A percentile compares a stretch with the other conserved stretches of the same genome.
Evolutionary conservation across 331 rosid species (phyloP).

Genomic region (Ulmus americana): DNA sequence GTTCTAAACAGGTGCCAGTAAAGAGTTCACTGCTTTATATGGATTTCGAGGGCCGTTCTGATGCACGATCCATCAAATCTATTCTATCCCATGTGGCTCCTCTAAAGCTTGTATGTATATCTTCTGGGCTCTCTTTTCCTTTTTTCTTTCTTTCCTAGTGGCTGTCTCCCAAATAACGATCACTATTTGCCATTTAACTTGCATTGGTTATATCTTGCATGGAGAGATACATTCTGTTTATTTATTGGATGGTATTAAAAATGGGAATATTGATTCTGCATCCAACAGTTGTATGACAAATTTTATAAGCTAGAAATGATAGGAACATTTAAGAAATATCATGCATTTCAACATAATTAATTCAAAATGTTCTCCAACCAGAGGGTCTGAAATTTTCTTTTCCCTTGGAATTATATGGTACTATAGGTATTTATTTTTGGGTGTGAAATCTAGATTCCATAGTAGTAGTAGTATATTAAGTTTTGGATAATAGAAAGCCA

Average conservation of each 20-base stretch:
- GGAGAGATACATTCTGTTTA: no score
- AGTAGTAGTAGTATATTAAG: no score
- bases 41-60: conserved; percentile 99
- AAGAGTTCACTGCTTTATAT: conserved; percentile 68
- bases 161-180: neutral
- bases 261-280: no score
- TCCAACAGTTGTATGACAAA: neutral
- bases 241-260: no score
- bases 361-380: no score
- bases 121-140: conserved; percentile 3
- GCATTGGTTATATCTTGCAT: neutral
- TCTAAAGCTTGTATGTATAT: conserved; percentile 68
- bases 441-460: no score
- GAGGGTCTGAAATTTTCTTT: no score
- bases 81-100: conserved; percentile 97
- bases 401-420: no score
- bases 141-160: neutral
- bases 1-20: conserved; percentile 65
- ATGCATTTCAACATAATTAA: no score
- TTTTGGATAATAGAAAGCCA: no score
- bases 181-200: conserved; percentile 7
- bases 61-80: conserved; percentile 85
- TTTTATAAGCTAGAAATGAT: neutral
- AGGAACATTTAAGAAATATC: no score
- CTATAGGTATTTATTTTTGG: no score